phyloP scores from a whole-genome alignment of 2,329 filamentous ascomycete genomes.

The Stemphylium beticola region DNA sequence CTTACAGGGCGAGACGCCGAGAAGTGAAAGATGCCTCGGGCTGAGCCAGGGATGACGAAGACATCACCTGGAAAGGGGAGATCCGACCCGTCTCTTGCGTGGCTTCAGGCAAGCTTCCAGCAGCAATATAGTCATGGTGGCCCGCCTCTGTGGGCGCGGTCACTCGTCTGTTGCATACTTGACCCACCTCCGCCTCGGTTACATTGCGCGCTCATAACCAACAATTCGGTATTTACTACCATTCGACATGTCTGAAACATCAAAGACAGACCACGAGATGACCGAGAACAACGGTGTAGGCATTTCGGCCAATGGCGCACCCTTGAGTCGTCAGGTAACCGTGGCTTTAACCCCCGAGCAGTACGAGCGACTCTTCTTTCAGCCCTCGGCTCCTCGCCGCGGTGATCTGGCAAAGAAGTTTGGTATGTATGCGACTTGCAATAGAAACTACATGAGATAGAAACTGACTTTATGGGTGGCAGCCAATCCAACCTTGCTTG shows the following conservation, averaged over 20 bases:
- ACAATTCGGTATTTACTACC: not conserved
- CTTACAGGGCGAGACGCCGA: constrained; percentile 1
- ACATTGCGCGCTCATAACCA: not conserved
- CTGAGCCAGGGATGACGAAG: constrained; percentile 10
- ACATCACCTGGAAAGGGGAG: not conserved
- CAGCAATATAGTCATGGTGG: too few relatives aligned
- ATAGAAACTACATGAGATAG: not conserved
- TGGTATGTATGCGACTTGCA: constrained; percentile 1
- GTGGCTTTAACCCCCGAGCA: constrained; percentile 27
- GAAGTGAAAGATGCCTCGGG: constrained; percentile 9
- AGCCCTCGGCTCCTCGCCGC: constrained; percentile 26
- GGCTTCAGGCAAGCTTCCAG: too few relatives aligned
- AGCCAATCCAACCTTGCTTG: constrained; percentile 29
- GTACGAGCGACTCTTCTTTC: constrained; percentile 34
- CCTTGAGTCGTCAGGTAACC: constrained; percentile 28
- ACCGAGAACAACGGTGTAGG: constrained; percentile 18
- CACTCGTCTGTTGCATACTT: not conserved
- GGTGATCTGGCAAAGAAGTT: constrained; percentile 30
- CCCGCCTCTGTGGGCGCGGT: not conserved
- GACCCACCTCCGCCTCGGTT: not conserved
- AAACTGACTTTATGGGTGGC: not conserved
- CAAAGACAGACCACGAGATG: constrained; percentile 24
- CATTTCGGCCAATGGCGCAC: constrained; percentile 10
- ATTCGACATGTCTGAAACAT: constrained; percentile 18
- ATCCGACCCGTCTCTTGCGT: not conserved